Percentiles rank a stretch among this genome's conserved stretches.
phyloP scores from a whole-genome alignment of 192 early-diverging fungal genomes.

The Pilobolus umbonatus region DNA sequence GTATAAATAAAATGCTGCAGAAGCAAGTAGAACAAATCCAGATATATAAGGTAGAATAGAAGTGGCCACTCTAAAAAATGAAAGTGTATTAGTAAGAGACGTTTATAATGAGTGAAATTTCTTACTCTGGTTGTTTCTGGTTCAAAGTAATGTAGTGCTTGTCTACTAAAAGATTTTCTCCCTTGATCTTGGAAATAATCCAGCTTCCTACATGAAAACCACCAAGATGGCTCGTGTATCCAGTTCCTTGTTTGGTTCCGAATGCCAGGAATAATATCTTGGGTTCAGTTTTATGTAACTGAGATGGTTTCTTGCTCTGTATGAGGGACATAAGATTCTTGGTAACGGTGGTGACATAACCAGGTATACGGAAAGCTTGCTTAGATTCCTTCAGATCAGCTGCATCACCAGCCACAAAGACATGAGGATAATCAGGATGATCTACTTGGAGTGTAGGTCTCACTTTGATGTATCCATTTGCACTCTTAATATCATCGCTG shows the following conservation, averaged over 20 bases:
- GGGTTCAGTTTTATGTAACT: slow-evolving; percentile 27
- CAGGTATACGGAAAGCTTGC: slow-evolving; percentile 20
- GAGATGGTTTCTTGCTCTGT: slow-evolving; percentile 8
- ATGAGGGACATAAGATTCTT: slow-evolving; percentile 30
- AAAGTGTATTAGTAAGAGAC: too few species aligned
- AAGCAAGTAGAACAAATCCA: too few species aligned
- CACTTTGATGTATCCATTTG: slow-evolving; percentile 21
- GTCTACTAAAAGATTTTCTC: background rate
- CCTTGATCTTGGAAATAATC: background rate
- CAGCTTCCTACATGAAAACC: slow-evolving; percentile 1
- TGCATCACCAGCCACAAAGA: slow-evolving; percentile 38
- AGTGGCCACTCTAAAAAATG: too few species aligned
- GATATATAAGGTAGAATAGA: too few species aligned
- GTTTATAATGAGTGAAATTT: too few species aligned
- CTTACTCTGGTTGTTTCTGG: background rate
- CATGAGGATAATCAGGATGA: slow-evolving; percentile 1
- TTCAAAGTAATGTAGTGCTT: slow-evolving; percentile 1
- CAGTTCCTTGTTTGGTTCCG: slow-evolving; percentile 14
- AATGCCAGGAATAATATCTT: slow-evolving; percentile 25
- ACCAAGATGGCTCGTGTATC: background rate
- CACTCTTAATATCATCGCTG: too few species aligned
- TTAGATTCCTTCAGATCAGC: slow-evolving; percentile 34
- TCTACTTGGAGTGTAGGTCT: slow-evolving; percentile 25
- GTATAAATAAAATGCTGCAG: too few species aligned
- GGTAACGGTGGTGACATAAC: slow-evolving; percentile 14